Base-by-base conservation (phyloP, 257 asterid species). In the Solanum verrucosum region DNA sequence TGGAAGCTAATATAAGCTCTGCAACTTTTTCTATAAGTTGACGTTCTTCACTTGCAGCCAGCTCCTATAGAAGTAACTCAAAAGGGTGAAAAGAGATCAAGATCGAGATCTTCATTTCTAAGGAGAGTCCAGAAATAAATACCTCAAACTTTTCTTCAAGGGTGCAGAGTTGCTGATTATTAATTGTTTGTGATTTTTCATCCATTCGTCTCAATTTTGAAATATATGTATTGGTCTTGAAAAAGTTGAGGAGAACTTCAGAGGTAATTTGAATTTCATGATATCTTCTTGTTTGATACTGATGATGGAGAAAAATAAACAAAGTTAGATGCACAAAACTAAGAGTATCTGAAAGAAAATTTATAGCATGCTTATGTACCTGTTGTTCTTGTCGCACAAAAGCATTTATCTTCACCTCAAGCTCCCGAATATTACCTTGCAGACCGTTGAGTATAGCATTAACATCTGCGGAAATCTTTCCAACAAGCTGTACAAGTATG, bases 131-230 rank as follows among this genome's bases (percentile, higher is more conserved):
- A 5, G 65, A 56, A 20, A 71, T 27, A 78, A 56, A 23, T 88
- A 91, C 95, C 92, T 94, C 93, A 60, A 88, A 92, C 88, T 92
- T 93, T 42, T 89, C 87, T 37, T 87, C 87, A 73, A 94, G 89
- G 86, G 89, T 67, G 11, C 83, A 49, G 88, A 94, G 84, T 89
- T 93, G 89, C 90, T 92, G 93, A 35, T 87, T 86, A 85, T 92
- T 87, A 74, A 92, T 84, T 12, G 88, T 59, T 89, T 88, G 90
- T 20, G 90, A 88, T 88, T 93, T 94, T 90, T 92, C 94, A 49
- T 91, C 94, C 89, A 90, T 86, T 84, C 88, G 90, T 21, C 89
- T 86, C 89, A 93, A 29, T 88, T 89, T 92, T 35, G 92, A 92
- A 20, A 89, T 86, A 87, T 73, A 89, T 85, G 86, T n/a, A 73